These are phyloP conservation scores for Botrytis fragariae DNA, from an alignment of 2,329 filamentous ascomycete species.

Conservation along the genomic window DNA sequence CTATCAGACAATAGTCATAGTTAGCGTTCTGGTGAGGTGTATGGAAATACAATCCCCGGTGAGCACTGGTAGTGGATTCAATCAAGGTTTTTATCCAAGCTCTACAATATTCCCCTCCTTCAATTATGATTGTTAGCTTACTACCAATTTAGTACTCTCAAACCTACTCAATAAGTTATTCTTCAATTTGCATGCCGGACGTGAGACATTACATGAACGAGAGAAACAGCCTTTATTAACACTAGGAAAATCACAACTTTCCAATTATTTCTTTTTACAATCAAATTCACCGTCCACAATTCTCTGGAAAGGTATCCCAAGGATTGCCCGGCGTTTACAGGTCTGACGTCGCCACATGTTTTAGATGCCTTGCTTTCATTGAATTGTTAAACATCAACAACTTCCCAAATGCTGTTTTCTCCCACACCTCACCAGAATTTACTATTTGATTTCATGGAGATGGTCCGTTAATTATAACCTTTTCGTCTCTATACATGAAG, in stretches of 20 bases:
- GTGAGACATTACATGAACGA: not conserved
- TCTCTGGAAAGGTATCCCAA: not conserved
- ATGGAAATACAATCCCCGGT: not conserved
- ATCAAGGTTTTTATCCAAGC: not conserved
- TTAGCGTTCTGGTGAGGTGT: not conserved
- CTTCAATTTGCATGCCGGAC: not conserved
- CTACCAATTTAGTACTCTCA: not conserved
- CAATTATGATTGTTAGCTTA: not conserved
- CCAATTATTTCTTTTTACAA: not conserved
- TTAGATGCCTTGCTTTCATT: conserved; percentile 4
- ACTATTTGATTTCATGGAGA: conserved; percentile 4
- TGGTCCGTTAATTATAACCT: not conserved
- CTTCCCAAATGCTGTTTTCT: conserved; percentile 5
- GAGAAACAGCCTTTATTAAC: not conserved
- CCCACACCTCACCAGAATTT: not conserved
- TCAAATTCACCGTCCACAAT: not conserved
- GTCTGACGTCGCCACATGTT: conserved; percentile 12
- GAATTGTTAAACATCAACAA: conserved; percentile 6
- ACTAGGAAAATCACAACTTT: not conserved
- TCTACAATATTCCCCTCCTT: not conserved
- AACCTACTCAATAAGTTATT: not conserved
- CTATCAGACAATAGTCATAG: not conserved
- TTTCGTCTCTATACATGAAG: conserved; percentile 13
- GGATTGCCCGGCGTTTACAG: conserved; percentile 1
- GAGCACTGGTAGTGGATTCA: not conserved